A percentile compares a stretch with the other conserved stretches of the same genome.
Conservation (phyloP, 192 early-diverging fungal genomes). For the Piromyces finnis region DNA sequence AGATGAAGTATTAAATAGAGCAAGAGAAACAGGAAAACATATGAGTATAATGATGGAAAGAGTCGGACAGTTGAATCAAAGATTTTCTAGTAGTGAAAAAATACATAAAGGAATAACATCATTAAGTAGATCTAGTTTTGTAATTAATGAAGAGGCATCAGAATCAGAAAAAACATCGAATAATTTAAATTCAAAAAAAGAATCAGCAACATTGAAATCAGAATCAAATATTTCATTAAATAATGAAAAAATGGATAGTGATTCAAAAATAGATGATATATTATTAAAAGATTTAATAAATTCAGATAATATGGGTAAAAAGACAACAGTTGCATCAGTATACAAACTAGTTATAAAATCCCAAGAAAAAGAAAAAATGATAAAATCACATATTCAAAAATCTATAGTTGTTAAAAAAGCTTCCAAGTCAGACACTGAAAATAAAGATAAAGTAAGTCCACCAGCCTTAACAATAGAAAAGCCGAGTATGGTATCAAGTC, state of each 20-base stretch:
- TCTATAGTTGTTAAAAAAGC: background rate
- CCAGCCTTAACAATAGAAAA: background rate
- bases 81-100: background rate
- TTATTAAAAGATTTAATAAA: background rate
- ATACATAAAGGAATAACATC: background rate
- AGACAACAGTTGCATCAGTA: background rate
- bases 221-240: background rate
- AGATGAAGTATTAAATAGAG: background rate
- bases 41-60: background rate
- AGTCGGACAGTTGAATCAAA: background rate
- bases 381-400: background rate
- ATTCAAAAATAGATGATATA: background rate
- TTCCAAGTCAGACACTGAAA: background rate
- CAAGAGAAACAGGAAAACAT: background rate
- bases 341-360: background rate
- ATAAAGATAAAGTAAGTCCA: background rate
- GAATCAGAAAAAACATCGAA: no score
- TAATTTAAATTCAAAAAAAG: no score
- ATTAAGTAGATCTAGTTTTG: no score
- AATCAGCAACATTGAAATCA: background rate
- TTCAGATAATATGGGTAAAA: background rate
- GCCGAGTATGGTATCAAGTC: background rate
- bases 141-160: no score
- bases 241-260: background rate
- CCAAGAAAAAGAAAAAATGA: background rate